phyloP scores from a whole-genome alignment of 805 yeast species.

The Starmerella sp. region DNA sequence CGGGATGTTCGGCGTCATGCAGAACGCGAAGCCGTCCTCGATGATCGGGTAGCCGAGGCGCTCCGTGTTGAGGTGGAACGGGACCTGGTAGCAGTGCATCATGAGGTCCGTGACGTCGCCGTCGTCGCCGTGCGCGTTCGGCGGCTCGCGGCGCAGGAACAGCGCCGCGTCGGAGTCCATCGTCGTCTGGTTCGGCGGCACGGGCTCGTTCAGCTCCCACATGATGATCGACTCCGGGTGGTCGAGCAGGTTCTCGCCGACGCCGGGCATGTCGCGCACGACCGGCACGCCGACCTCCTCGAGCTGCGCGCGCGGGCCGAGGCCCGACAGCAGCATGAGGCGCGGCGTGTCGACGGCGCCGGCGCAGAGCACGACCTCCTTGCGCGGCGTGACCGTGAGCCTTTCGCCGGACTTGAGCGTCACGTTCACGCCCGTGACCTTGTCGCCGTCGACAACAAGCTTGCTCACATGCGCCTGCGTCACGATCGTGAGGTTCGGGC shows the following conservation, averaged over 20 bases:
- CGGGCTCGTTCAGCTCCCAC: constrained; percentile 16
- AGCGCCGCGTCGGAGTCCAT: constrained; percentile 17
- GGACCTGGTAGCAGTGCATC: constrained; percentile 19
- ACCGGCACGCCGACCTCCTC: constrained; percentile 25
- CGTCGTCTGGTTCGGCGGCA: constrained; percentile 13
- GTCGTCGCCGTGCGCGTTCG: constrained; percentile 8
- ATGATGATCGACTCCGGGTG: constrained; percentile 24
- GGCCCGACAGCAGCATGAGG: constrained; percentile 28
- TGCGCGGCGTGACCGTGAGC: constrained; percentile 21
- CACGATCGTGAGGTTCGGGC: constrained; percentile 14
- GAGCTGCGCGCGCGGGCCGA: constrained; percentile 28
- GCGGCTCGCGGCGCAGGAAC: constrained; percentile 14
- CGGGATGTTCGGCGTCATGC: constrained; percentile 18
- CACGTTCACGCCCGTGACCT: constrained; percentile 25
- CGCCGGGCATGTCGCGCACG: constrained; percentile 26
- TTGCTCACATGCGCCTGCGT: constrained; percentile 15
- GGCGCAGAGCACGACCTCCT: constrained; percentile 26
- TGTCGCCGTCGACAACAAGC: constrained; percentile 22
- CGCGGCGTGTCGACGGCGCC: constrained; percentile 30
- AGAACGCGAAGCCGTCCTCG: constrained; percentile 13
- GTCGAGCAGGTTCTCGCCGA: constrained; percentile 29
- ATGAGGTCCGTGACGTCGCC: constrained; percentile 13
- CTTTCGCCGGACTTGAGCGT: constrained; percentile 23
- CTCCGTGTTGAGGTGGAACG: constrained; percentile 13
- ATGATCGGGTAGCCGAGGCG: constrained; percentile 12